Evolutionary conservation across 2,329 filamentous ascomycete genomes (phyloP).

Genomic region (Penicillium hordei): DNA sequence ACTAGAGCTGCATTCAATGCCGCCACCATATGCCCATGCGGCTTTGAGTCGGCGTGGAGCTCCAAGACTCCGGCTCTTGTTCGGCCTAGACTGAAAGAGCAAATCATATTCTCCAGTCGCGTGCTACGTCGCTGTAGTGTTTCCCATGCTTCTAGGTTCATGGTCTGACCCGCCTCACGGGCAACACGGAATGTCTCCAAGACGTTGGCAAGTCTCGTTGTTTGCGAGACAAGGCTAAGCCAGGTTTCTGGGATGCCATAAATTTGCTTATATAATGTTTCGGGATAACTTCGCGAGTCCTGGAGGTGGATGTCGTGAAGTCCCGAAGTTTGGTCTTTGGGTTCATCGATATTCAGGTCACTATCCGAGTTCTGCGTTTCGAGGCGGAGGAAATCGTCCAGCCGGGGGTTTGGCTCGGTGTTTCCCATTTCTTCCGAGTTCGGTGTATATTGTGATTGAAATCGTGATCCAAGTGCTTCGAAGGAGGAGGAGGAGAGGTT

Average conservation of each 20-base stretch:
- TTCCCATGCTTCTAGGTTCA: conserved; percentile 28
- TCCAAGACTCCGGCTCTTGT: conserved; percentile 12
- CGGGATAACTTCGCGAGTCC: neutral
- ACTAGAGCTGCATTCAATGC: conserved; percentile 44
- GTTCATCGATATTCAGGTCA: too few relatives aligned
- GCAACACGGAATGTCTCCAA: conserved; percentile 30
- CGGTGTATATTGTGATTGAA: too few relatives aligned
- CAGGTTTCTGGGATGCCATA: conserved; percentile 48
- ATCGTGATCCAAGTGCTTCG: too few relatives aligned
- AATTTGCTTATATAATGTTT: conserved; percentile 42
- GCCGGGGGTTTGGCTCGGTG: too few relatives aligned
- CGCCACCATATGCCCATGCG: conserved; percentile 37
- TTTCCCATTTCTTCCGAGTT: too few relatives aligned
- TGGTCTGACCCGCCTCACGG: conserved; percentile 8
- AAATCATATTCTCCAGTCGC: conserved; percentile 37
- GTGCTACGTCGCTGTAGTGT: conserved; percentile 30
- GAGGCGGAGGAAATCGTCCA: too few relatives aligned
- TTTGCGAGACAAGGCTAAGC: conserved; percentile 47
- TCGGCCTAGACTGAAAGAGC: conserved; percentile 29
- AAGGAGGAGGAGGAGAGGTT: too few relatives aligned
- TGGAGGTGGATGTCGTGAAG: too few relatives aligned
- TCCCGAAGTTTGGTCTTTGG: too few relatives aligned
- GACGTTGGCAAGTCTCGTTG: conserved; percentile 45
- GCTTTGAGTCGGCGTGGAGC: conserved; percentile 14
- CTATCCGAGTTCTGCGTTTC: too few relatives aligned